Evolutionary conservation across 164 flowering plant species (phyloP), one percentile per base, ranked within the genome.

Genomic region (Nelumbo lutea): DNA sequence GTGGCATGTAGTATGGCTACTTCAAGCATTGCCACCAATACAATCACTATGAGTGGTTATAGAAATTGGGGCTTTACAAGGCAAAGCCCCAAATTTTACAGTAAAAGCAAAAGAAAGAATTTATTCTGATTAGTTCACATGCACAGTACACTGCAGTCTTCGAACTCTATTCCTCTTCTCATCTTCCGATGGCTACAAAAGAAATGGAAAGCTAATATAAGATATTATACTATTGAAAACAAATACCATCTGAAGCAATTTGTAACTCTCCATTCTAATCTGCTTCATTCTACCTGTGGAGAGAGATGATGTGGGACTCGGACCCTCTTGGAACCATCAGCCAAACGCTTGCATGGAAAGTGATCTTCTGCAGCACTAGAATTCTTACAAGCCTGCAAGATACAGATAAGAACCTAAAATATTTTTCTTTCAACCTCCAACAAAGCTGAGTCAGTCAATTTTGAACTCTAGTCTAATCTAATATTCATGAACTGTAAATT

Each of bases 311-410:
- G 74, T 39, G 96, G 97, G 11, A 83, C 88, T 10, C 76, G 80
- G n/a, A 93, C 82, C 72, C 98, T 86, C 78, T 93, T 93, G 41
- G 97, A 93, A 59, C 91, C 89, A 84, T 91, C 97, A 41, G 95
- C 88, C 59, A 83, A 57, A 1, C 93, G 90, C 78, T 88, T 93
- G 67, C 71, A 66, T 15, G 87, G 83, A 55, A 79, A 78, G 63
- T 79, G 63, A 60, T 79, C 76, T 52, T 84, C 89, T 39, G 56
- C 42, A 46, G 75, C 61, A 68, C 73, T 65, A 65, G 67, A 73
- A 52, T 80, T 76, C 50, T 71, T 74, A 51, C 59, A 60, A 55
- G 85, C 87, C 98, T 93, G 80, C 72, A 74, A 66, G 56, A 74
- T 14, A 57, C 27, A 27, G 27, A 27, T 27, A 27, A 27, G 27